These are phyloP conservation scores for Lophiostoma macrostomum DNA, from an alignment of 495 filamentous ascomycete genomes.

Conservation along the genomic window DNA sequence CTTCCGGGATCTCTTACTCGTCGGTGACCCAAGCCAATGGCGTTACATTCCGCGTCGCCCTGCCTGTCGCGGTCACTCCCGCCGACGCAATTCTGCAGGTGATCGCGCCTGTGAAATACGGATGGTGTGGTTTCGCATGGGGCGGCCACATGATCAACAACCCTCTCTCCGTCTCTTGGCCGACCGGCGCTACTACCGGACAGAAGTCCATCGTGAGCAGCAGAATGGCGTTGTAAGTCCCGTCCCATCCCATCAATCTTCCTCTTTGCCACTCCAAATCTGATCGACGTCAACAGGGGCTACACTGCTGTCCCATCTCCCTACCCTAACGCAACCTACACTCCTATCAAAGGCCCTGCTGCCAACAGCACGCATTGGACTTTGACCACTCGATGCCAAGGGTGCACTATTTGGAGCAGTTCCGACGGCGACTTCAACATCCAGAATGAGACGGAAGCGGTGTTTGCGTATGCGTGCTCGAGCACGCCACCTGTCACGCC, in stretches of 20 bases:
- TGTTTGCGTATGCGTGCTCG: conserved; percentile 21
- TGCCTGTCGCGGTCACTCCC: neutral
- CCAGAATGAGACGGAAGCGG: neutral
- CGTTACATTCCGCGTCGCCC: conserved; percentile 16
- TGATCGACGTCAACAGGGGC: neutral
- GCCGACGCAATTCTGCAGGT: conserved; percentile 25
- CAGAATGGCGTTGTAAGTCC: conserved; percentile 45
- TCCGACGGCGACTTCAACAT: conserved; percentile 11
- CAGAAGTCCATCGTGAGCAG: conserved; percentile 43
- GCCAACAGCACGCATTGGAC: conserved; percentile 51
- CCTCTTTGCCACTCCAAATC: no score
- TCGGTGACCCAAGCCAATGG: conserved; percentile 19
- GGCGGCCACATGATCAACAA: conserved; percentile 24
- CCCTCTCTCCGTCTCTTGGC: conserved; percentile 20
- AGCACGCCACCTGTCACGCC: conserved; percentile 1
- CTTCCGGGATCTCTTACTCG: conserved; percentile 13
- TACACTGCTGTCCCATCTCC: conserved; percentile 12
- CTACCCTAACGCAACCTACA: conserved; percentile 45
- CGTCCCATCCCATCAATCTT: neutral
- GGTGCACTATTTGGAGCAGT: conserved; percentile 37
- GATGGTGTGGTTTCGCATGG: conserved; percentile 25
- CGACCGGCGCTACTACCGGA: conserved; percentile 36
- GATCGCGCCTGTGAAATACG: conserved; percentile 1
- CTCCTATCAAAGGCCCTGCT: conserved; percentile 43
- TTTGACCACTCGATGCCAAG: conserved; percentile 45